Conservation (phyloP, 2,329 filamentous ascomycete genomes). For the Fusarium abutilonis region DNA sequence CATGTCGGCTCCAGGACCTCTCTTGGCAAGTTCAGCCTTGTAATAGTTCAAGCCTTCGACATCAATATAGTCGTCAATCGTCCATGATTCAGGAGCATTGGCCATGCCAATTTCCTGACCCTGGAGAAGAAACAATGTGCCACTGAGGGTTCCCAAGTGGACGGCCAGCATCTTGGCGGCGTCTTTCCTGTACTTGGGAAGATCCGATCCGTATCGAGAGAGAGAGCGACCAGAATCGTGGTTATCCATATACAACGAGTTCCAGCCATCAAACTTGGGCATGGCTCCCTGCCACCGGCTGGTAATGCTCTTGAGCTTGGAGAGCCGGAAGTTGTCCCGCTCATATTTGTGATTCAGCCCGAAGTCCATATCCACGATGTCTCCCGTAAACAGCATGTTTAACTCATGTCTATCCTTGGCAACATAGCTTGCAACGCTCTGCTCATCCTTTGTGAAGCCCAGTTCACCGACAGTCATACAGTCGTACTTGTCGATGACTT, state of each 20-base stretch:
- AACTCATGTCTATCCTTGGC: constrained; percentile 53
- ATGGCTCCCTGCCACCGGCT: constrained; percentile 53
- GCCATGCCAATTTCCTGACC: constrained; percentile 64
- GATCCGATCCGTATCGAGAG: constrained; percentile 58
- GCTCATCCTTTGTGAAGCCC: constrained; percentile 50
- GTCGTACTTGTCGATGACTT: constrained; percentile 59
- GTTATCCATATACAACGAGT: constrained; percentile 64
- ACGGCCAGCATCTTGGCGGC: constrained; percentile 60
- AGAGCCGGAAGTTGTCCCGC: constrained; percentile 52
- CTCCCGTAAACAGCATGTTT: constrained; percentile 45
- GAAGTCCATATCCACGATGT: constrained; percentile 43
- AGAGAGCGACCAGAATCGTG: constrained; percentile 64
- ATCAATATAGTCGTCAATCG: constrained; percentile 55
- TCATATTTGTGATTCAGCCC: constrained; percentile 52
- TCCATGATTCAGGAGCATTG: constrained; percentile 56
- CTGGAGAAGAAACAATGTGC: constrained; percentile 61
- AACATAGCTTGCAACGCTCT: constrained; percentile 59
- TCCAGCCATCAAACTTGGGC: constrained; percentile 55
- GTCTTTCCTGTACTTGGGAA: constrained; percentile 49
- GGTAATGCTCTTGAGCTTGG: constrained; percentile 50
- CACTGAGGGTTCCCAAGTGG: constrained; percentile 52
- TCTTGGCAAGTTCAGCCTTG: constrained; percentile 27
- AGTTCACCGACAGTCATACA: constrained; percentile 61
- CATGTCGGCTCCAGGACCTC: constrained; percentile 41
- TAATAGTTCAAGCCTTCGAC: constrained; percentile 57